Conservation (phyloP, 352 stramenopile genomes). For the Globisporangium sylvaticum region DNA sequence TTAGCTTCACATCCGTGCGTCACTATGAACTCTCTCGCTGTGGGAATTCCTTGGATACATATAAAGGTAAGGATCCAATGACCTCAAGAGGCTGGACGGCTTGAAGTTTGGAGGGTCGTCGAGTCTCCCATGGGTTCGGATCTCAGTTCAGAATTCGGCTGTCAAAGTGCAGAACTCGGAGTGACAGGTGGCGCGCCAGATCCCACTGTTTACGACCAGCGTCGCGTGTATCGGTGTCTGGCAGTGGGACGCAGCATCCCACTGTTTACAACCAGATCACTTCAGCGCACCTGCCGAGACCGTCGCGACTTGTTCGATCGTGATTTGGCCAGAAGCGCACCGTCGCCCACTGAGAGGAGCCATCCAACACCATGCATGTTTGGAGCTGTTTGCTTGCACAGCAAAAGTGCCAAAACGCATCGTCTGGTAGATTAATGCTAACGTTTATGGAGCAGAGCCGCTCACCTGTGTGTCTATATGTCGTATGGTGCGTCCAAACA, state of each 20-base stretch:
- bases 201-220: background rate
- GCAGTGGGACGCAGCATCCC: background rate
- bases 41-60: too few species aligned
- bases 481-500: too few species aligned
- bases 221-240: background rate
- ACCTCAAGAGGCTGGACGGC: too few species aligned
- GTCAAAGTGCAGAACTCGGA: background rate
- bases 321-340: background rate
- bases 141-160: too few species aligned
- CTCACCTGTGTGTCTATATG: too few species aligned
- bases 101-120: too few species aligned
- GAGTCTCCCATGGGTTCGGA: too few species aligned
- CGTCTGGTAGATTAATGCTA: background rate
- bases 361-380: background rate
- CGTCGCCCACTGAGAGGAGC: background rate
- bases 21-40: too few species aligned
- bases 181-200: background rate
- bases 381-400: background rate
- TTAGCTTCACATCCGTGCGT: too few species aligned
- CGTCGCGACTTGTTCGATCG: background rate
- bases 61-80: too few species aligned
- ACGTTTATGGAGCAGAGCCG: too few species aligned
- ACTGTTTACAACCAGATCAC: background rate
- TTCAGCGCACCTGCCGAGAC: background rate
- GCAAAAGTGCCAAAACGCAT: background rate